phyloP scores from a whole-genome alignment of 768 basidiomycete genomes.

The Boletus huronensis region DNA sequence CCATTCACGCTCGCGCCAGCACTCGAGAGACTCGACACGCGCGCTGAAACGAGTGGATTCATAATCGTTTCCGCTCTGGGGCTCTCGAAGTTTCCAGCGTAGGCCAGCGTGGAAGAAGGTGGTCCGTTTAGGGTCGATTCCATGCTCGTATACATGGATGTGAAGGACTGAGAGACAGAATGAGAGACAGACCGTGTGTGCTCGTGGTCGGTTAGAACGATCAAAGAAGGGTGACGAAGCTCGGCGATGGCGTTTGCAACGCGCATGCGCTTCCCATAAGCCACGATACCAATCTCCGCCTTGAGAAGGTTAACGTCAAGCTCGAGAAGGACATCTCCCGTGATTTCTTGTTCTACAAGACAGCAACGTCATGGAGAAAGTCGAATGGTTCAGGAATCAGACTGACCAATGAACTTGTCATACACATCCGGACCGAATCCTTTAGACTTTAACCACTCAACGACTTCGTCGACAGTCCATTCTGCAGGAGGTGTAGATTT shows the following conservation, averaged over 20 bases:
- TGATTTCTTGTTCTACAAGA: conserved; percentile 90
- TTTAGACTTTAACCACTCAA: conserved; percentile 80
- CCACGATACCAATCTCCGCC: conserved; percentile 85
- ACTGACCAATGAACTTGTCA: conserved; percentile 80
- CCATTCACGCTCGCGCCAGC: too few species aligned
- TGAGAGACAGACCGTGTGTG: too few species aligned
- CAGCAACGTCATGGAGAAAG: background rate
- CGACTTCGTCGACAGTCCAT: conserved; percentile 86
- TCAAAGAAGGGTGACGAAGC: too few species aligned
- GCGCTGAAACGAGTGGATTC: too few species aligned
- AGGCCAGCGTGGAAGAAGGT: too few species aligned
- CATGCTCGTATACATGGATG: too few species aligned
- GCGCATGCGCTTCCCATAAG: conserved; percentile 90
- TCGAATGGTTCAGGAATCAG: background rate
- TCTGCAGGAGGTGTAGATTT: conserved; percentile 53
- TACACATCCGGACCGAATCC: conserved; percentile 83
- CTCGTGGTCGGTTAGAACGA: too few species aligned
- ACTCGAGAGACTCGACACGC: too few species aligned
- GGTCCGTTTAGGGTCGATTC: too few species aligned
- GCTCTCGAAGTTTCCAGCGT: too few species aligned
- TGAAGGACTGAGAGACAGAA: too few species aligned
- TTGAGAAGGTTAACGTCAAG: conserved; percentile 90
- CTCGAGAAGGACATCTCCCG: conserved; percentile 95
- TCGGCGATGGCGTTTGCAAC: conserved; percentile 96
- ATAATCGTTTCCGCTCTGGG: too few species aligned